Evolutionary conservation across 2,329 filamentous ascomycete species (phyloP).

Genomic region (Magnaporthiopsis rhizophila): DNA sequence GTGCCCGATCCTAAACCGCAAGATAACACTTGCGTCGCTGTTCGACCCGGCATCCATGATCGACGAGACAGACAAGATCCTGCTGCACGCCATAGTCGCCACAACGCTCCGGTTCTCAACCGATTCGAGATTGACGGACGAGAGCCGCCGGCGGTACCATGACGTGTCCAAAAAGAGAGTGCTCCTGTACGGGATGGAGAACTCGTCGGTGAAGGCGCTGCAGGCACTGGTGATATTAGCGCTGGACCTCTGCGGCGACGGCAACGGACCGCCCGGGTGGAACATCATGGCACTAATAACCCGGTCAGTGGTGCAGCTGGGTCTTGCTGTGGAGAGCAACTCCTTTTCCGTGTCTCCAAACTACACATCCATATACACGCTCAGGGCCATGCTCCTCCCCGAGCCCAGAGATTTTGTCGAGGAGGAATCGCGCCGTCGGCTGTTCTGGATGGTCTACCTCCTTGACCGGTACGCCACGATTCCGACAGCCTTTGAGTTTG

Average conservation of each 20-base stretch:
- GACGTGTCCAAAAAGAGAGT: conserved; percentile 78
- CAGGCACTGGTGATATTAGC: conserved; percentile 84
- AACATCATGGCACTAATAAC: conserved; percentile 86
- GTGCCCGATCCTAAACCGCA: conserved; percentile 85
- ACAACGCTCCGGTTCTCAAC: conserved; percentile 79
- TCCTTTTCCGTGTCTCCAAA: conserved; percentile 71
- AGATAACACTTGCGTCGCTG: conserved; percentile 70
- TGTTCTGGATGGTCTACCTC: conserved; percentile 94
- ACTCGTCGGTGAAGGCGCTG: conserved; percentile 79
- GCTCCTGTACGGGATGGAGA: conserved; percentile 78
- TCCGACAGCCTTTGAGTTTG: conserved; percentile 86
- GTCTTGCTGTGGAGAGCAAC: conserved; percentile 73
- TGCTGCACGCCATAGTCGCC: conserved; percentile 83
- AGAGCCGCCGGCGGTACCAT: conserved; percentile 68
- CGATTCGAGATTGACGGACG: conserved; percentile 65
- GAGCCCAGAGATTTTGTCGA: conserved; percentile 82
- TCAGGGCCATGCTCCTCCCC: conserved; percentile 75
- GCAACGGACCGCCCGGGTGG: conserved; percentile 87
- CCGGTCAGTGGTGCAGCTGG: conserved; percentile 79
- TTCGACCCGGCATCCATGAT: conserved; percentile 66
- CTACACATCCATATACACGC: conserved; percentile 80
- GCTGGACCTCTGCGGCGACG: conserved; percentile 74
- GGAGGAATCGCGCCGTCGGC: conserved; percentile 72
- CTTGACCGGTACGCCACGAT: conserved; percentile 86
- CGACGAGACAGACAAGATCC: conserved; percentile 72